These are phyloP conservation scores for Fonsecaea multimorphosa DNA, from an alignment of 2,329 filamentous ascomycete genomes.

Conservation along the genomic window DNA sequence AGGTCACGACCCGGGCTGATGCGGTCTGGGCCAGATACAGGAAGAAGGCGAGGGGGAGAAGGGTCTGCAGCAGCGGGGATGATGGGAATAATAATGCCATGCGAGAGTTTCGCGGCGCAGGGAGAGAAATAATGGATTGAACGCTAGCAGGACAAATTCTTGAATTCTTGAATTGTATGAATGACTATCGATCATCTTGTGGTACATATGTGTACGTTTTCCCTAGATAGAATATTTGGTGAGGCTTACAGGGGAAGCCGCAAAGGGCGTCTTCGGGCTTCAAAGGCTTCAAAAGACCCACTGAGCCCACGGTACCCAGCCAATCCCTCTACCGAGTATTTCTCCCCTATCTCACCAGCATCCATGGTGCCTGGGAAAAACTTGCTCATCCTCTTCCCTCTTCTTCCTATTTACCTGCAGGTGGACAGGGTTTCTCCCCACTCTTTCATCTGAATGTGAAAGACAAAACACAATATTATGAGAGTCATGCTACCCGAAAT, in stretches of 20 bases:
- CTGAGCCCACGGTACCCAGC: not conserved
- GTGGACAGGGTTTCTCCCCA: not conserved
- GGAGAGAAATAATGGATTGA: too few relatives aligned
- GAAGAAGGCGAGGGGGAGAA: not conserved
- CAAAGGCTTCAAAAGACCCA: constrained; percentile 7
- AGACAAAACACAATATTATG: not conserved
- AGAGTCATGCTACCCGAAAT: not conserved
- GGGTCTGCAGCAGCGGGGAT: not conserved
- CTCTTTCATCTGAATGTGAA: not conserved
- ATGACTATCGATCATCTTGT: too few relatives aligned
- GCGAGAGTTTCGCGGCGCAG: not conserved
- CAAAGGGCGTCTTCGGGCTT: not conserved
- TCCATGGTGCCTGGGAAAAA: not conserved
- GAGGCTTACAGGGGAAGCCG: constrained; percentile 1
- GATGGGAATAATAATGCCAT: not conserved
- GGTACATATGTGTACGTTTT: too few relatives aligned
- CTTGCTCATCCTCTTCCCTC: not conserved
- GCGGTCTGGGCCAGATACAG: not conserved
- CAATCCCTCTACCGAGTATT: too few relatives aligned
- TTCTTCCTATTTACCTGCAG: too few relatives aligned
- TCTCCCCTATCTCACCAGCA: not conserved
- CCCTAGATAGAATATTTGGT: not conserved
- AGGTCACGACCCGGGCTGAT: constrained; percentile 31
- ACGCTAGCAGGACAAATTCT: too few relatives aligned
- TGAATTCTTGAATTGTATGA: too few relatives aligned